These are phyloP conservation scores for Pyricularia sp. DNA, from an alignment of 2,329 filamentous ascomycete genomes.

Conservation along the genomic window DNA sequence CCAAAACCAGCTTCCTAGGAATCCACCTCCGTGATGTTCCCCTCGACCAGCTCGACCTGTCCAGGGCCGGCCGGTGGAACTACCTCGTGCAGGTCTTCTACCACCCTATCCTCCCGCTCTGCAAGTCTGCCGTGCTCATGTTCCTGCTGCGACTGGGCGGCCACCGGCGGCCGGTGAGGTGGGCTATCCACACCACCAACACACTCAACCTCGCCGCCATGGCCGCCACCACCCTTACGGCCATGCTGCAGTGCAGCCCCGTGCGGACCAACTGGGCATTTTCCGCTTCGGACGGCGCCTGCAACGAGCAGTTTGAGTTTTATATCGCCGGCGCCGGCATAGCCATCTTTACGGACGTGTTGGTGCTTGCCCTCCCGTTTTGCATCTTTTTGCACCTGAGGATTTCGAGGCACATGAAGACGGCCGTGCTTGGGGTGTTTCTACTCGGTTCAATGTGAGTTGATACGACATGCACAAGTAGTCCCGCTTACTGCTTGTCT, in stretches of 20 bases:
- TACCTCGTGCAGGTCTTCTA: constrained; percentile 24
- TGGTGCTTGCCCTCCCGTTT: constrained; percentile 27
- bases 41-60: constrained; percentile 12
- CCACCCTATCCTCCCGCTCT: constrained; percentile 68
- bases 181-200: constrained; percentile 19
- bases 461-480: not conserved
- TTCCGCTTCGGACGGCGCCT: not conserved
- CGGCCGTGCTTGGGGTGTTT: constrained; percentile 24
- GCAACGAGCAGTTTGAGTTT: not conserved
- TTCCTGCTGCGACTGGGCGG: constrained; percentile 21
- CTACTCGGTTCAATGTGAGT: constrained; percentile 19
- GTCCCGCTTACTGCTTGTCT: no score
- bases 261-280: not conserved
- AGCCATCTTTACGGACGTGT: constrained; percentile 28
- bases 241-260: constrained; percentile 3
- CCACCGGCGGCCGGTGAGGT: constrained; percentile 17
- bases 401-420: constrained; percentile 22
- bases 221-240: constrained; percentile 23
- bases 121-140: constrained; percentile 42
- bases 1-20: constrained; percentile 21
- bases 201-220: constrained; percentile 68
- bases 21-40: constrained; percentile 14
- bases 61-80: constrained; percentile 18
- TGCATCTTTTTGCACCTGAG: constrained; percentile 23
- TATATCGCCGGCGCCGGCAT: not conserved